These are phyloP conservation scores for Ophiocordyceps polyrhachis-furcata DNA, from an alignment of 2,329 filamentous ascomycete species.

Conservation along the genomic window DNA sequence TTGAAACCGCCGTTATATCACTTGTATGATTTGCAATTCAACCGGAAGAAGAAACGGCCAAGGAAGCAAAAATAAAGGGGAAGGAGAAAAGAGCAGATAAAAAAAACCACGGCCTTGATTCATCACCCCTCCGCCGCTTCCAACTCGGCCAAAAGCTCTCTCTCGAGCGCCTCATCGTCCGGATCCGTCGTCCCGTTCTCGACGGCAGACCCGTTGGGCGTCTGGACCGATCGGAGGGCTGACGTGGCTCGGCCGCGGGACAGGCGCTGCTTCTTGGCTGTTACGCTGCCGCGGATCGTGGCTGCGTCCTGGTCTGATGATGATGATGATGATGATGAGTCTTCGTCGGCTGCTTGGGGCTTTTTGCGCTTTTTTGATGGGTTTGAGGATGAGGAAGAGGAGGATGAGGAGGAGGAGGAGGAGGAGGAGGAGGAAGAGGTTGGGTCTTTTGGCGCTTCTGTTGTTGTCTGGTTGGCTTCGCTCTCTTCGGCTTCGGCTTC, in stretches of 20 bases:
- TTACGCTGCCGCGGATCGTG: constrained; percentile 16
- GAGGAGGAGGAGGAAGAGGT: background rate
- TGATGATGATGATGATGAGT: constrained; percentile 6
- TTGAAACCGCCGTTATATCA: too few species aligned
- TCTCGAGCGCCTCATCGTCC: constrained; percentile 37
- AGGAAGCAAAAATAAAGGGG: background rate
- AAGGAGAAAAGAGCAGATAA: background rate
- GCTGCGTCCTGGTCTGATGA: constrained; percentile 14
- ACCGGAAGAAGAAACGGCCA: background rate
- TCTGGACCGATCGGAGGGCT: constrained; percentile 25
- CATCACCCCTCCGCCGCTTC: constrained; percentile 19
- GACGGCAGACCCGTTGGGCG: constrained; percentile 17
- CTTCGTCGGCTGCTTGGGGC: constrained; percentile 9
- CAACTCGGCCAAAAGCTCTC: constrained; percentile 42
- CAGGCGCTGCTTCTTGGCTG: constrained; percentile 32
- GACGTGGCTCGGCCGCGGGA: constrained; percentile 26
- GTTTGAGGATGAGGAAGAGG: background rate
- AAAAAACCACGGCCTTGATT: background rate
- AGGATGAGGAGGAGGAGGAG: background rate
- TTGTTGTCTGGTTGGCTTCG: constrained; percentile 1
- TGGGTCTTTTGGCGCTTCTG: constrained; percentile 4
- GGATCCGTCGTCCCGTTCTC: constrained; percentile 20
- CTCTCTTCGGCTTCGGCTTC: constrained; percentile 4
- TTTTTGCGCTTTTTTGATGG: constrained; percentile 14
- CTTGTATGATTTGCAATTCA: background rate